Percentiles rank a stretch among this genome's conserved stretches.
Evolutionary conservation across 352 stramenopile genomes (phyloP).

Genomic region (Globisporangium spinosum): DNA sequence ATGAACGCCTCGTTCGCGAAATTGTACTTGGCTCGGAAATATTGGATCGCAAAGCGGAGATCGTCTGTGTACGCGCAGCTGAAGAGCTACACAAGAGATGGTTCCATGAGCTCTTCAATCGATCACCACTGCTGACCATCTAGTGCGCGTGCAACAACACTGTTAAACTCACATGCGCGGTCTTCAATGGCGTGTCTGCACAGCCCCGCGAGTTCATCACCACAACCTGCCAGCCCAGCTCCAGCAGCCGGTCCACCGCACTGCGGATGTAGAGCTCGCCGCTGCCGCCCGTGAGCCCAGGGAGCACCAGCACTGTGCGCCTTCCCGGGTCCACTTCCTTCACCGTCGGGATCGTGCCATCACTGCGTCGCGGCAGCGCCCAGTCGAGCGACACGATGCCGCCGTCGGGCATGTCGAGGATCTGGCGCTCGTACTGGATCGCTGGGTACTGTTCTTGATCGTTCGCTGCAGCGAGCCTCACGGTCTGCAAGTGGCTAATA

Average conservation of each 20-base stretch:
- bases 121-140: too few species aligned
- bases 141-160: too few species aligned
- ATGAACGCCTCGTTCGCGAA: conserved; percentile 47
- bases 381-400: too few species aligned
- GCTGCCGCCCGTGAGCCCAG: too few species aligned
- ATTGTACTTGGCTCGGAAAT: conserved; percentile 26
- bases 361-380: too few species aligned
- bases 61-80: conserved; percentile 59
- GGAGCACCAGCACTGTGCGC: neutral
- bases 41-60: conserved; percentile 31
- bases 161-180: too few species aligned
- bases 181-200: too few species aligned
- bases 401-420: conserved; percentile 58
- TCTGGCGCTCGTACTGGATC: conserved; percentile 51
- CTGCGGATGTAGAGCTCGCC: too few species aligned
- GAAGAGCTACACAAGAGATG: conserved; percentile 37
- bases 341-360: conserved; percentile 2
- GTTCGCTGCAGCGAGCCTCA: conserved; percentile 41
- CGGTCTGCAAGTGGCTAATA: conserved; percentile 46
- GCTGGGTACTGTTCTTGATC: conserved; percentile 25
- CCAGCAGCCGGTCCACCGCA: too few species aligned
- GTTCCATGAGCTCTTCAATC: too few species aligned
- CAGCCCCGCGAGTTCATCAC: too few species aligned
- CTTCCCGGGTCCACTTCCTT: neutral
- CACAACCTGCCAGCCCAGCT: too few species aligned